These are phyloP conservation scores for Papilionanthe hybrid DNA, from an alignment of 116 monocot species.

Conservation along the genomic window DNA sequence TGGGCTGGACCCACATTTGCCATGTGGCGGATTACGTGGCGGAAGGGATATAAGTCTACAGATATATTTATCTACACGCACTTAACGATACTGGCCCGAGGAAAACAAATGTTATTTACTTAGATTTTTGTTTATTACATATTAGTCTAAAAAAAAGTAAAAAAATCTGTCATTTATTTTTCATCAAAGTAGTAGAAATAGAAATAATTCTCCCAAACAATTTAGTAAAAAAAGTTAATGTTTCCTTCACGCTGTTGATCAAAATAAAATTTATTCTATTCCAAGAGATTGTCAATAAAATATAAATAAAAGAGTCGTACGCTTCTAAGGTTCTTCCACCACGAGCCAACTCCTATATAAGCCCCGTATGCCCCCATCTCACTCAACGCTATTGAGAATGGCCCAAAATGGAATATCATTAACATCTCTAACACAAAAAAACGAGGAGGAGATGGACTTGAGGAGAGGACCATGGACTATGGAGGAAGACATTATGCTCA, in stretches of 20 bases:
- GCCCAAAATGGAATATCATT: background rate
- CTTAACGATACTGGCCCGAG: no score
- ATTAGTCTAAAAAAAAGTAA: no score
- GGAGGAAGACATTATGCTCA: constrained; percentile 50
- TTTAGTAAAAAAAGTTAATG: background rate
- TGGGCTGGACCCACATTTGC: no score
- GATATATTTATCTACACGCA: no score
- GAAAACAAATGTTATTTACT: no score
- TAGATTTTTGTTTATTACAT: no score
- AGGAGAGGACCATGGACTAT: constrained; percentile 61
- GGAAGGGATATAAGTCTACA: no score
- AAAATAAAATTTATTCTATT: background rate
- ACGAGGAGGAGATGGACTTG: constrained; percentile 40
- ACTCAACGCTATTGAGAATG: background rate
- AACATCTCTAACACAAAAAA: background rate
- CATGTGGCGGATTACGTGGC: no score
- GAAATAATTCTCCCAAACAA: no score
- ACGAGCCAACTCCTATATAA: background rate
- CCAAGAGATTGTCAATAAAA: background rate
- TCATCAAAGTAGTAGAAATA: no score
- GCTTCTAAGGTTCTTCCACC: background rate
- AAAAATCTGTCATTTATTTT: no score
- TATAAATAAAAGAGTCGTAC: background rate
- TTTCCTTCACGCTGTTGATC: background rate
- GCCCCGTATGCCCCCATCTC: background rate